These are phyloP conservation scores for Lactarius evosmus DNA, from an alignment of 768 basidiomycete genomes.

Conservation along the genomic window DNA sequence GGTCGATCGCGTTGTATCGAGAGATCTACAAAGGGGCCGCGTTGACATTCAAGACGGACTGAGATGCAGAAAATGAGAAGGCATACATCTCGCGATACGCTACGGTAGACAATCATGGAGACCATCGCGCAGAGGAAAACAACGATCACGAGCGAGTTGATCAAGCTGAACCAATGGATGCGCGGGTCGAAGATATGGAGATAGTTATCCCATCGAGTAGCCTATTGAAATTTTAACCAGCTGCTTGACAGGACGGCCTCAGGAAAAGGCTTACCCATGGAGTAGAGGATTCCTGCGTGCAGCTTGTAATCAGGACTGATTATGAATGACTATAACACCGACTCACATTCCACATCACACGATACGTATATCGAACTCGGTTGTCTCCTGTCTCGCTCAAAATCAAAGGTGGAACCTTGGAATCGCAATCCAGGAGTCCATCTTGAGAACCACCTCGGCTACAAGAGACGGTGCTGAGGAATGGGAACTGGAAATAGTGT, in stretches of 20 bases:
- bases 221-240: slow-evolving; percentile 43
- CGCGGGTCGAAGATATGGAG: slow-evolving; percentile 90
- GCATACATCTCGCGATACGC: slow-evolving; percentile 81
- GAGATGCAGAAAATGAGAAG: not conserved
- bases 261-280: slow-evolving; percentile 57
- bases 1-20: slow-evolving; percentile 92
- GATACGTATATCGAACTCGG: slow-evolving; percentile 79
- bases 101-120: slow-evolving; percentile 82
- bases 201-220: slow-evolving; percentile 95
- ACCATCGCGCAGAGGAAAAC: slow-evolving; percentile 93
- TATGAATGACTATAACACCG: slow-evolving; percentile 1
- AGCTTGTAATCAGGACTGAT: slow-evolving; percentile 4
- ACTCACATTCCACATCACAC: slow-evolving; percentile 81
- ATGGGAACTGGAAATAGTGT: not conserved
- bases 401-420: slow-evolving; percentile 45
- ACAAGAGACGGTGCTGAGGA: slow-evolving; percentile 3
- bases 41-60: not conserved
- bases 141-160: slow-evolving; percentile 90
- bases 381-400: slow-evolving; percentile 61
- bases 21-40: slow-evolving; percentile 52
- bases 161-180: slow-evolving; percentile 95
- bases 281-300: slow-evolving; percentile 69
- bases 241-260: not conserved
- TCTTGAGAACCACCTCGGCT: slow-evolving; percentile 66
- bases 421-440: slow-evolving; percentile 50